These are phyloP conservation scores for Ziziphus jujuba DNA, from an alignment of 306 rosid genomes.

Conservation along the genomic window DNA sequence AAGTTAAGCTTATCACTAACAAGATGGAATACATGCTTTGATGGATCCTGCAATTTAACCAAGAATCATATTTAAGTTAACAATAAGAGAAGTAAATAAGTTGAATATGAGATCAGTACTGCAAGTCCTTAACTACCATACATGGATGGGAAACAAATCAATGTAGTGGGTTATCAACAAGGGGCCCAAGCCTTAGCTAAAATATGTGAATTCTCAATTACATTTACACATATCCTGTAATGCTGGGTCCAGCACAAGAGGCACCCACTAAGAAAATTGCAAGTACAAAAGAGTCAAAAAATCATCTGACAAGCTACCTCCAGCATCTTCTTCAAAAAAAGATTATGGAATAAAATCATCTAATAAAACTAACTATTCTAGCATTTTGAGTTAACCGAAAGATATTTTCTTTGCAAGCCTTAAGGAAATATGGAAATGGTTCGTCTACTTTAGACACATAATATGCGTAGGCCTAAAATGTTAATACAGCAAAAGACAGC, in stretches of 20 bases:
- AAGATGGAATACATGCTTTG: conserved; percentile 89
- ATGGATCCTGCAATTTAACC: conserved; percentile 71
- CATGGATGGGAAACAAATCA: conserved; percentile 2
- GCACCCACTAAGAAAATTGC: background rate
- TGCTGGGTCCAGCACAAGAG: background rate
- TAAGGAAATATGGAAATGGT: background rate
- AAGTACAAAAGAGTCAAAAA: background rate
- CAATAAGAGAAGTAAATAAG: conserved; percentile 19
- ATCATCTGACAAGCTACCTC: conserved; percentile 1
- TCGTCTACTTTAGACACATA: conserved; percentile 8
- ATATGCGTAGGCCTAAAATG: background rate
- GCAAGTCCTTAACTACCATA: background rate
- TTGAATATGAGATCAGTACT: conserved; percentile 1
- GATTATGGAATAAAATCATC: background rate
- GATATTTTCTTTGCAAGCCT: background rate
- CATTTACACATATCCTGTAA: background rate
- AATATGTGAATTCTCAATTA: background rate
- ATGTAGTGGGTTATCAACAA: background rate
- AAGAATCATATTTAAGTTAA: conserved; percentile 24
- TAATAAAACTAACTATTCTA: background rate
- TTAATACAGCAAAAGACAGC: conserved; percentile 15
- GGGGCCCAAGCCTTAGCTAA: background rate
- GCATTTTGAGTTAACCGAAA: background rate
- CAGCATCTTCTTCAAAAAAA: background rate
- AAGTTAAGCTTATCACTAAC: conserved; percentile 91